Base-by-base conservation (phyloP, 2,329 filamentous ascomycete genomes). In the Clarireedia hainanense region DNA sequence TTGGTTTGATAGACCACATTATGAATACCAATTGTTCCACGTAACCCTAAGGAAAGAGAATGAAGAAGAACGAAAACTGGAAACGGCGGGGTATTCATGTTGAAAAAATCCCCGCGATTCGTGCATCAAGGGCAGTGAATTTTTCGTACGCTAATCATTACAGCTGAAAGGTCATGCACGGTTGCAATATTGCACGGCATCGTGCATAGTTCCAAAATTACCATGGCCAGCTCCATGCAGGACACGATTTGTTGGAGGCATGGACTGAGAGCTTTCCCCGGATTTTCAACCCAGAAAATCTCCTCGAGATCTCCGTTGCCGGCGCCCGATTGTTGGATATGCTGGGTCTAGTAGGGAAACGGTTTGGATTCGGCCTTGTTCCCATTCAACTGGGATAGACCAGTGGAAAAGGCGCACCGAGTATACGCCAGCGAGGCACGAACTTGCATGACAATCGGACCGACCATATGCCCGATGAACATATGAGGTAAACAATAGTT, bases 1-100 rank as follows among this genome's bases (percentile, higher is more conserved):
- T 27, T 15, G 58, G 59, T 12, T 57, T 47, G 15, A 56, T 40
- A 23, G 55, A 56, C 62, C 58, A 64, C 60, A 64, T 55, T 60
- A 63, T 67, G 20, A 26, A 42, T 49, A 39, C 15, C 42, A 47
- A 47, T 48, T 46, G 39, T 27, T 50, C 20, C n/a, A 55, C 30
- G 6, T n/a, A n/a, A n/a, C n/a, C n/a, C n/a, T n/a, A n/a, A n/a
- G n/a, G n/a, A n/a, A 55, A 40, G 27, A 51, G 20, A 17, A 15
- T 36, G 39, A 20, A 51, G n/a, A 12, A 37, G 23, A 52, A 51
- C 12, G n/a, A 17, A 15, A 30, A 14, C 5, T 12, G 36, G 45
- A 14, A 24, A 42, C 9, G 9, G 45, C 23, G 36, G 12, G 36
- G 14, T 23, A 39, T 49, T 34, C 10, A 34, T 12, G 30, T n/a